Evolutionary conservation across 768 basidiomycete genomes (phyloP).

Genomic region (Boletus rubescentipes): DNA sequence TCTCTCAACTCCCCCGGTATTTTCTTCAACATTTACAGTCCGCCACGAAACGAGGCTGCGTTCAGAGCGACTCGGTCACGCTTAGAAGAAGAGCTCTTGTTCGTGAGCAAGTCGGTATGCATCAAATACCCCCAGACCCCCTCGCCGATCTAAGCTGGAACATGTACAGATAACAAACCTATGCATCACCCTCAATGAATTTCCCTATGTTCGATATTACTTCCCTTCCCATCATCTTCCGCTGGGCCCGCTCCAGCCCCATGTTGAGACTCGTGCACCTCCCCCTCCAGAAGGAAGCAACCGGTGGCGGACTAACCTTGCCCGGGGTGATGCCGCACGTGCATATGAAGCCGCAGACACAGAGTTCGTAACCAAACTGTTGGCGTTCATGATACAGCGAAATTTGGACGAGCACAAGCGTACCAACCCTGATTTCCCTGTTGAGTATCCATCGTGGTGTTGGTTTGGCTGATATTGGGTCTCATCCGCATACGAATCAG

Average conservation of each 20-base stretch:
- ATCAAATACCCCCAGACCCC: neutral
- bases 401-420: conserved; percentile 87
- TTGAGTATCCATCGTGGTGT: conserved; percentile 39
- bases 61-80: conserved; percentile 66
- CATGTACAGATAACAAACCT: conserved; percentile 73
- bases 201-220: conserved; percentile 92
- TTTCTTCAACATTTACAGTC: conserved; percentile 90
- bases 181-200: conserved; percentile 88
- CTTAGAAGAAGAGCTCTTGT: conserved; percentile 85
- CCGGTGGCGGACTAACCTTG: conserved; percentile 82
- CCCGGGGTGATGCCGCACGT: conserved; percentile 67
- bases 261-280: conserved; percentile 61
- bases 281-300: conserved; percentile 61
- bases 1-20: conserved; percentile 71
- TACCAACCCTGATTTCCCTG: conserved; percentile 83
- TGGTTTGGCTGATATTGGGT: neutral
- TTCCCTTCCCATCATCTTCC: conserved; percentile 79
- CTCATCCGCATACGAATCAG: conserved; percentile 29
- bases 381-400: conserved; percentile 84
- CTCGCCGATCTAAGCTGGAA: conserved; percentile 4
- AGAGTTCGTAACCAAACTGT: conserved; percentile 75
- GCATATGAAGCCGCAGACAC: conserved; percentile 68
- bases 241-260: conserved; percentile 77
- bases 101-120: conserved; percentile 64
- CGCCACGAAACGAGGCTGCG: conserved; percentile 69